Conservation (phyloP, 192 early-diverging fungal species). For the Lunasporangiospora selenospora region DNA sequence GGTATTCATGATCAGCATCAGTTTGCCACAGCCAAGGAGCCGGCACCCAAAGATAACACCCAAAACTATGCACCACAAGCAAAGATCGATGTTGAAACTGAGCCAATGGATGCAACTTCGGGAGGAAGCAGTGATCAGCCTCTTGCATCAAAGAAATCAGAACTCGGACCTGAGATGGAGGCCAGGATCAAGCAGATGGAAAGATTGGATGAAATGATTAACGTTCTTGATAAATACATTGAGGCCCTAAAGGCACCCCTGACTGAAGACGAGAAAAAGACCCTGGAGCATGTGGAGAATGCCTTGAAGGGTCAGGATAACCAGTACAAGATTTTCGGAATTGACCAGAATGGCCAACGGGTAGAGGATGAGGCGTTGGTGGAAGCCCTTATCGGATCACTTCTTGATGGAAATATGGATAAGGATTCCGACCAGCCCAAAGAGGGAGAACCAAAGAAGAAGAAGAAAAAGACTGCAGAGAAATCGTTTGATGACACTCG, state of each 20-base stretch:
- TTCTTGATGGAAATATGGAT: background rate
- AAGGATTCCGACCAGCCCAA: background rate
- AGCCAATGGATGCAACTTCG: too few relatives aligned
- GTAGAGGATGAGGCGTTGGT: background rate
- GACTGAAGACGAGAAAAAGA: background rate
- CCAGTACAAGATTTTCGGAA: background rate
- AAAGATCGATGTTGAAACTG: too few relatives aligned
- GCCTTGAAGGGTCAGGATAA: background rate
- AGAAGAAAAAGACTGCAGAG: background rate
- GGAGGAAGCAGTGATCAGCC: too few relatives aligned
- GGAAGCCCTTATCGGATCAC: background rate
- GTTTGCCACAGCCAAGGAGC: too few relatives aligned
- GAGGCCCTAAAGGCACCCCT: conserved; percentile 4
- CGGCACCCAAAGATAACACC: too few relatives aligned
- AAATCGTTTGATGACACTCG: too few relatives aligned
- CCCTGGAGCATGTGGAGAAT: background rate
- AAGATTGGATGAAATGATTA: background rate
- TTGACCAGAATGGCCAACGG: background rate
- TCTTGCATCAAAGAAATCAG: background rate
- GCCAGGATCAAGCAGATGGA: background rate
- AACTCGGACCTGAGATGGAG: conserved; percentile 1
- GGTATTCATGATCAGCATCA: background rate
- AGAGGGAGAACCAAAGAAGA: background rate
- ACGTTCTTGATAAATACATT: background rate
- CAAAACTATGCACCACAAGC: too few relatives aligned